A percentile compares a stretch with the other conserved stretches of the same genome.
Conservation (phyloP, 345 rosid genomes). For the Iberis pinnata region DNA sequence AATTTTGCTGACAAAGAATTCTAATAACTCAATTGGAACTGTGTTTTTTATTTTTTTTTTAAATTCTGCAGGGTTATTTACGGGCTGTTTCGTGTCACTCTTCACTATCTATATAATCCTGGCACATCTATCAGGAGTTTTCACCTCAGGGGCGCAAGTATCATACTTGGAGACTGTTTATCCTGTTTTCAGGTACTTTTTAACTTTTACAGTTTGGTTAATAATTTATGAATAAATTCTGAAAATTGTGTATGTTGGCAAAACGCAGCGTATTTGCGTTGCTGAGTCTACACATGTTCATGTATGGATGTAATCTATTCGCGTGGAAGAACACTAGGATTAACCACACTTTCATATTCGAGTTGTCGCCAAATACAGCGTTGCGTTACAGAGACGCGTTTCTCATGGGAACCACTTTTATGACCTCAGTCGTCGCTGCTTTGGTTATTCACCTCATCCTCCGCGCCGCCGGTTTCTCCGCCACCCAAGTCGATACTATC, state of each 20-base stretch:
- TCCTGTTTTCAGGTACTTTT: slow-evolving; percentile 86
- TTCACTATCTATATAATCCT: slow-evolving; percentile 66
- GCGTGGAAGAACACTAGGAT: slow-evolving; percentile 79
- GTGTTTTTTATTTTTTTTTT: no score
- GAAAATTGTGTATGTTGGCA: not conserved
- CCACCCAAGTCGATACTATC: slow-evolving; percentile 58
- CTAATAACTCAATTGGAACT: no score
- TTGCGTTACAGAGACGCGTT: slow-evolving; percentile 85
- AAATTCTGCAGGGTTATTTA: slow-evolving; percentile 65
- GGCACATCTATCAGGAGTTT: slow-evolving; percentile 73
- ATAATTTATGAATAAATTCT: no score
- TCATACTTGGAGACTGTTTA: slow-evolving; percentile 74
- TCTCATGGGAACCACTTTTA: slow-evolving; percentile 77
- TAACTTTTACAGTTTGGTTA: no score
- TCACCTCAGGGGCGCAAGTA: slow-evolving; percentile 39
- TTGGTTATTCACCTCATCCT: slow-evolving; percentile 81
- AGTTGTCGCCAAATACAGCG: slow-evolving; percentile 62
- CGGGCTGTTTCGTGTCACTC: slow-evolving; percentile 80
- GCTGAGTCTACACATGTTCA: slow-evolving; percentile 85
- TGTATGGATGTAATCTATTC: slow-evolving; percentile 87
- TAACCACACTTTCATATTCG: slow-evolving; percentile 82
- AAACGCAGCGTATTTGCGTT: slow-evolving; percentile 71
- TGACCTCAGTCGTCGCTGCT: slow-evolving; percentile 78
- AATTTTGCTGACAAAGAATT: no score
- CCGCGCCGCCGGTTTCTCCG: slow-evolving; percentile 48